phyloP scores from a whole-genome alignment of 495 filamentous ascomycete species.

The Trichodelitschia bisporula region DNA sequence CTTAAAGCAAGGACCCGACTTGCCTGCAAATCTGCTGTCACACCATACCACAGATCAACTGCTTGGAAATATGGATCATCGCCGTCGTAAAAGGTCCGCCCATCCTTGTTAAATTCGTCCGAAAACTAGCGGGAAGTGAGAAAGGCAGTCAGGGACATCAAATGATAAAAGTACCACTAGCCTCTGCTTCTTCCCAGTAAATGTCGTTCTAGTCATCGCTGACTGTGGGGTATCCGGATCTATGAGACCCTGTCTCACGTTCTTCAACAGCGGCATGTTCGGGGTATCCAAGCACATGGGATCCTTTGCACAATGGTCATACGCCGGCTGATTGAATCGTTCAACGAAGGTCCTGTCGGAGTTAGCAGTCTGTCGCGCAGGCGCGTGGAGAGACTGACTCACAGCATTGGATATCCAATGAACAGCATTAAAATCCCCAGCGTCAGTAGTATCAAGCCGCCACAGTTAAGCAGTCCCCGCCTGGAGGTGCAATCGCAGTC shows the following conservation, averaged over 20 bases:
- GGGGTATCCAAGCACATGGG: slow-evolving; percentile 30
- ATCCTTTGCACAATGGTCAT: slow-evolving; percentile 18
- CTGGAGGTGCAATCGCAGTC: slow-evolving; percentile 45
- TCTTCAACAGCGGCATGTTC: slow-evolving; percentile 29
- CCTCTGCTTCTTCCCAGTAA: slow-evolving; percentile 34
- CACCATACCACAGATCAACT: slow-evolving; percentile 60
- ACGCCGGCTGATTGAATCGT: too few species aligned
- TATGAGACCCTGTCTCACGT: slow-evolving; percentile 34
- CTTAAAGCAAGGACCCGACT: too few species aligned
- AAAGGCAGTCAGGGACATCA: neutral
- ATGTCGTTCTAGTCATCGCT: slow-evolving; percentile 27
- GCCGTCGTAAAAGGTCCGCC: slow-evolving; percentile 46
- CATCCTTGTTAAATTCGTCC: slow-evolving; percentile 51
- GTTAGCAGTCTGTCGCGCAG: too few species aligned
- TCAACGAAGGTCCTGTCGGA: too few species aligned
- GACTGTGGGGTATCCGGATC: slow-evolving; percentile 47
- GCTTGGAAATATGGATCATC: slow-evolving; percentile 52
- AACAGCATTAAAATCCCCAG: slow-evolving; percentile 42
- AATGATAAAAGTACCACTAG: slow-evolving; percentile 26
- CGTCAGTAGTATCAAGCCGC: slow-evolving; percentile 34
- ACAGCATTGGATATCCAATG: slow-evolving; percentile 53
- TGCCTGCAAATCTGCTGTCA: slow-evolving; percentile 49
- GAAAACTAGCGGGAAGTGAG: slow-evolving; percentile 29
- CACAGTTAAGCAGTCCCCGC: slow-evolving; percentile 41
- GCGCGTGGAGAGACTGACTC: slow-evolving; percentile 14